These are phyloP conservation scores for Phytophthora sojae DNA, from an alignment of 352 stramenopile genomes.

Conservation along the genomic window DNA sequence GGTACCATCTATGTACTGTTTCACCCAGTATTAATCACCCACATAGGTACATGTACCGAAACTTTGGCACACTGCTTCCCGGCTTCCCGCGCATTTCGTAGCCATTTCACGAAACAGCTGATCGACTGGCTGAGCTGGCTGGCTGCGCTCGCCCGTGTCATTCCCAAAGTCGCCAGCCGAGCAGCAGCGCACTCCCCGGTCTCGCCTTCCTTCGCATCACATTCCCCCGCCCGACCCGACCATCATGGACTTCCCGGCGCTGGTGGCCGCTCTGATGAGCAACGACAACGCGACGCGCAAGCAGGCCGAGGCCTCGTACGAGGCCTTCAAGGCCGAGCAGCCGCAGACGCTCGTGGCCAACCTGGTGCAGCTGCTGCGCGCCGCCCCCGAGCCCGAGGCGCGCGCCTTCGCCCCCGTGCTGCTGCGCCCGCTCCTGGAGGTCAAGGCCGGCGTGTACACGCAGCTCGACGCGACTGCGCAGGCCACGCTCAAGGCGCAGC, in stretches of 20 bases:
- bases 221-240: not conserved
- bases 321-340: conserved; percentile 69
- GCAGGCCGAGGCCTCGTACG: conserved; percentile 81
- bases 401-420: conserved; percentile 84
- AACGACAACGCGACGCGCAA: conserved; percentile 79
- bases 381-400: conserved; percentile 60
- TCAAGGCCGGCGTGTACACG: conserved; percentile 73
- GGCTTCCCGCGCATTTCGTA: conserved; percentile 27
- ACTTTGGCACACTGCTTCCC: conserved; percentile 1
- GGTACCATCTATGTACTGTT: too few relatives aligned
- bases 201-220: not conserved
- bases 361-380: conserved; percentile 74
- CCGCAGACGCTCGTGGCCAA: conserved; percentile 69
- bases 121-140: conserved; percentile 35
- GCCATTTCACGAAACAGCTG: conserved; percentile 38
- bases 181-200: not conserved
- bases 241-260: conserved; percentile 75
- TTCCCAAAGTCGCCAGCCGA: conserved; percentile 31
- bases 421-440: conserved; percentile 77
- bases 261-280: conserved; percentile 80
- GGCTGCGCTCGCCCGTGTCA: conserved; percentile 12
- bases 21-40: not conserved
- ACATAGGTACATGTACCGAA: not conserved
- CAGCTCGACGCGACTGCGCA: conserved; percentile 65
- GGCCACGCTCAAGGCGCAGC: conserved; percentile 67